Conservation (phyloP, 2,329 filamentous ascomycete species). For the Diplodia mutila region DNA sequence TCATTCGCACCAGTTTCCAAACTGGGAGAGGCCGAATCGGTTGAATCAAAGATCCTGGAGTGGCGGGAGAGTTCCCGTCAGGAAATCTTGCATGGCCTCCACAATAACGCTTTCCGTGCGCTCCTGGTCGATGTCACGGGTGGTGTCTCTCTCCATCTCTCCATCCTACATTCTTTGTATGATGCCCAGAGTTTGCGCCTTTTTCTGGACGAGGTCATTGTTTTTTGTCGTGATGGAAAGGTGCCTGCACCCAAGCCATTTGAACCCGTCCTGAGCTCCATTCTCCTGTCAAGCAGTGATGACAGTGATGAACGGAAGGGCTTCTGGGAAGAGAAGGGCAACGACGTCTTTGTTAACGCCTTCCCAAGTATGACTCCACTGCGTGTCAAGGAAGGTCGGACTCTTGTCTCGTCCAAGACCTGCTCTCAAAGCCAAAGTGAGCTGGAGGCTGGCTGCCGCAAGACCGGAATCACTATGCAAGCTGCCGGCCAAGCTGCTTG, state of each 20-base stretch:
- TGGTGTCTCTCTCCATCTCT: slow-evolving; percentile 49
- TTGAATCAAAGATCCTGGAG: slow-evolving; percentile 24
- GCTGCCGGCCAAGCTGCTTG: slow-evolving; percentile 77
- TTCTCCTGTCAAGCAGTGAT: slow-evolving; percentile 45
- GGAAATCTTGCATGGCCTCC: slow-evolving; percentile 50
- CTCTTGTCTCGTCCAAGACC: slow-evolving; percentile 41
- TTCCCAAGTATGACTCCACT: slow-evolving; percentile 78
- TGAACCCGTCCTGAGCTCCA: slow-evolving; percentile 48
- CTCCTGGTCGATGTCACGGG: slow-evolving; percentile 47
- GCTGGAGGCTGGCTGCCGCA: slow-evolving; percentile 61
- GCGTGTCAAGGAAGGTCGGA: slow-evolving; percentile 39
- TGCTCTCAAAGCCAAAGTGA: slow-evolving; percentile 48
- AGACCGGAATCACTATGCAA: slow-evolving; percentile 72
- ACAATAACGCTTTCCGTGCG: slow-evolving; percentile 67
- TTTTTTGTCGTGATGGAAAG: slow-evolving; percentile 37
- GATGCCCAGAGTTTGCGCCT: slow-evolving; percentile 74
- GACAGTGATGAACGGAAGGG: slow-evolving; percentile 39
- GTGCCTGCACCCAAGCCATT: slow-evolving; percentile 38
- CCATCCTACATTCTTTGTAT: slow-evolving; percentile 80
- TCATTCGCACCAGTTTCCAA: slow-evolving; percentile 42
- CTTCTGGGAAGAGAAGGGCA: slow-evolving; percentile 68
- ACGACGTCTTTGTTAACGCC: slow-evolving; percentile 62
- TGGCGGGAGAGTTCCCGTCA: slow-evolving; percentile 34
- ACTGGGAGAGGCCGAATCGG: background rate
- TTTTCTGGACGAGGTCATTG: slow-evolving; percentile 65